These are phyloP conservation scores for Populus simonii DNA, from an alignment of 345 rosid genomes.

Conservation along the genomic window DNA sequence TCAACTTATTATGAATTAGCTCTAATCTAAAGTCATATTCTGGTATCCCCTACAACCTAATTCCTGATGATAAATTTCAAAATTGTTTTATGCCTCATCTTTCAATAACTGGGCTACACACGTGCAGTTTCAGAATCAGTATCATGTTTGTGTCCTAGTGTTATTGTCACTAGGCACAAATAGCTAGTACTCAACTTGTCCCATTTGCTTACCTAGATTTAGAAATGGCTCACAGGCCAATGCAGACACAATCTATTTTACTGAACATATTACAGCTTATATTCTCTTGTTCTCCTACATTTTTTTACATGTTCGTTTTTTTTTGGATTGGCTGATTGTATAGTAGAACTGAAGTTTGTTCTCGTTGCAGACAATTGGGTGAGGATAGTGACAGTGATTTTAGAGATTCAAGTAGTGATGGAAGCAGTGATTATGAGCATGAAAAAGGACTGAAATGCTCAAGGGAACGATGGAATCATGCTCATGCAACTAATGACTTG, in stretches of 20 bases:
- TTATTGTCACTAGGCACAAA: background rate
- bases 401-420: conserved; percentile 47
- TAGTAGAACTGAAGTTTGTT: background rate
- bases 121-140: background rate
- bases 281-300: background rate
- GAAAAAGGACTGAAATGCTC: conserved; percentile 38
- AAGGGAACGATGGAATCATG: conserved; percentile 31
- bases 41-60: background rate
- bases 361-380: conserved; percentile 13
- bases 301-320: background rate
- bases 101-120: background rate
- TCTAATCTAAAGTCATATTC: background rate
- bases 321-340: background rate
- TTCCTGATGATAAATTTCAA: background rate
- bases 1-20: too few relatives aligned
- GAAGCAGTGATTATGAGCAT: conserved; percentile 65
- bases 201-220: background rate
- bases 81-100: background rate
- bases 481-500: conserved; percentile 13
- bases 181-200: background rate
- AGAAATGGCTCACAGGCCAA: background rate
- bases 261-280: background rate
- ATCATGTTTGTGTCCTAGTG: background rate
- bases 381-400: conserved; percentile 34
- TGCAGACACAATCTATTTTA: background rate